Base-by-base conservation (phyloP, 164 flowering plant species). In the Kalanchoe fedtschenkoi region DNA sequence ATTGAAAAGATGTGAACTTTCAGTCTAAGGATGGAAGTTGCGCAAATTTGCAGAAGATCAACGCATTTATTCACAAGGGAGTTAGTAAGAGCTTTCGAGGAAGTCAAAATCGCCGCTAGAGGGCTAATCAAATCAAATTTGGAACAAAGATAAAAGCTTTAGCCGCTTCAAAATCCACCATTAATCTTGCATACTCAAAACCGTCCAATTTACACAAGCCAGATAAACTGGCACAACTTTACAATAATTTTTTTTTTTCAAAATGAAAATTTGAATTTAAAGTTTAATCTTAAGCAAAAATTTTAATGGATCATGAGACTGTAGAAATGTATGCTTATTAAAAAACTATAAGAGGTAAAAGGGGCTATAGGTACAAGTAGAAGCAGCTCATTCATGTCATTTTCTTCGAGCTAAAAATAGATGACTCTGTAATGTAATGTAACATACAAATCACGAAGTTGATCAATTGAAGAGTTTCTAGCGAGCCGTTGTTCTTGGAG, bases 401-500 rank as follows among this genome's bases (percentile, higher is more conserved):
- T 26, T 32, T 51, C 56, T 32, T 51, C 26, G 32, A n/a, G 32
- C 56, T 51, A 13, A 11, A 51, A 51, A 51, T 51, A 32, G 26
- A 51, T 51, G n/a, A n/a, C n/a, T n/a, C n/a, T n/a, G n/a, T n/a
- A 51, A 17, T 51, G 32, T 51, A 26, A 24, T 51, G 56, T 26
- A 51, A 51, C 56, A 51, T 32, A 51, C 56, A 51, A 47, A 47
- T 47, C 29, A 47, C 55, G 24, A 21, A 51, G 33, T 42, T 32
- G 60, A 53, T 81, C 78, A 83, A 67, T 81, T 82, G 53, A 81
- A 81, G 70, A 76, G 33, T 74, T 79, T 80, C 88, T 83, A 81
- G 0, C 72, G 66, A 34, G 76, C 37, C 10, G 80, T 62, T 47
- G 74, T 42, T 21, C 74, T 74, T 34, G 77, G 66, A 15, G 71